Base-by-base conservation (phyloP, 495 filamentous ascomycete genomes). In the Jackrogersella minutella region DNA sequence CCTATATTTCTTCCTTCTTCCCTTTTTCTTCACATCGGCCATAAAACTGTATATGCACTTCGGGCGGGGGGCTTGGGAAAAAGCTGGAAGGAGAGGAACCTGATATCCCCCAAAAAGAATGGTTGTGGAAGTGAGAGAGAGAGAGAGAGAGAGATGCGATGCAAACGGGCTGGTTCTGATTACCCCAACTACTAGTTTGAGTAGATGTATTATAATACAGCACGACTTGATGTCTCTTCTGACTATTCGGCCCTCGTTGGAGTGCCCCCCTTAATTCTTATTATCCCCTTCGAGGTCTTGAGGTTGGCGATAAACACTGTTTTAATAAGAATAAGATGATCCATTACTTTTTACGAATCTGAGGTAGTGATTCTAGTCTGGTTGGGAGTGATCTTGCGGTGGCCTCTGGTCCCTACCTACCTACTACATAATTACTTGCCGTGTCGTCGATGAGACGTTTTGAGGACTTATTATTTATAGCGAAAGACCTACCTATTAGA, bases 181-280 rank as follows among this genome's bases (percentile, higher is more conserved):
- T 64, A 33, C 55, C 36, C 24, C 24, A 21, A 57, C 17, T 54
- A 40, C 58, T 57, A 21, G 50, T 60, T n/a, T 54, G 43, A 57
- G 57, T 65, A 62, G 41, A 56, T 69, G 66, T 64, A 64, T 61
- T 50, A 60, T 65, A 62, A 57, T 61, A 47, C 56, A 59, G 22
- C 56, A 61, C 31, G 52, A 54, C 56, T 55, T 40, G 43, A 65
- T 51, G 61, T 65, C 26, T 52, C 52, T 58, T 46, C 36, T 34
- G 44, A 50, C 28, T 24, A 28, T 64, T 36, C 13, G 41, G 19
- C 33, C 10, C 44, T 50, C 43, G 36, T 30, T 52, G 49, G n/a
- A n/a, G n/a, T n/a, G n/a, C n/a, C n/a, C n/a, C n/a, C n/a, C n/a
- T n/a, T n/a, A n/a, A n/a, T n/a, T n/a, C n/a, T n/a, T n/a, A n/a